Base-by-base conservation (phyloP, 108 stramenopile genomes). In the Fistulifera pelliculosa region DNA sequence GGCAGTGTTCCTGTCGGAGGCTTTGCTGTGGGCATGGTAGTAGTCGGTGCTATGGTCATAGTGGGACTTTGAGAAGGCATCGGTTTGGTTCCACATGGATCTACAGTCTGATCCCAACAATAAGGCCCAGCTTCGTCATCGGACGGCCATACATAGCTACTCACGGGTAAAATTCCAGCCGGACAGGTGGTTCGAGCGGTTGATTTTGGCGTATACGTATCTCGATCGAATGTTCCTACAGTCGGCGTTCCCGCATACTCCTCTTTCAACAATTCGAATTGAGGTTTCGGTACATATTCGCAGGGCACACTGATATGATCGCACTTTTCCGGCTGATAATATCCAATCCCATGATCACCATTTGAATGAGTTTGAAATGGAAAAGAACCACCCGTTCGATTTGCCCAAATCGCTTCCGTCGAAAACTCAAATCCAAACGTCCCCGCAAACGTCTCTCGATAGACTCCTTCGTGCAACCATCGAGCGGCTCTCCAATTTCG, bases 401-500 rank as follows among this genome's bases (percentile, higher is more conserved):
- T 56, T 15, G 53, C 56, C 21, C 56, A 44, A 6, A 35, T 35
- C 31, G 31, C 31, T 55, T 76, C 75, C 11, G 60, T 68, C 10
- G 70, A 72, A 48, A 65, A 76, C 31, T 69, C 67, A 62, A 69
- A 76, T 13, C 44, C 75, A 41, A 76, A 68, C 12, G 67, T 71
- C 10, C 75, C 75, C 1, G 67, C 62, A 54, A 72, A 76, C 0
- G 49, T 22, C n/a, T 69, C 47, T 15, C 18, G 17, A 14, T 64
- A 68, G 1, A 31, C 47, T 28, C 56, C 28, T 1, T 47, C 38
- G 8, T 43, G 72, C 55, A 66, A 31, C 4, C 51, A 47, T 18
- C 65, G 56, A 5, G 47, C 41, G 49, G 62, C 61, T 6, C 56
- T 38, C 48, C 54, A 76, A 13, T 40, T 65, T 27, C 75, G 54